Evolutionary conservation across 1,284 basidiomycete genomes (phyloP).

Genomic region (Trichosporon sp.): DNA sequence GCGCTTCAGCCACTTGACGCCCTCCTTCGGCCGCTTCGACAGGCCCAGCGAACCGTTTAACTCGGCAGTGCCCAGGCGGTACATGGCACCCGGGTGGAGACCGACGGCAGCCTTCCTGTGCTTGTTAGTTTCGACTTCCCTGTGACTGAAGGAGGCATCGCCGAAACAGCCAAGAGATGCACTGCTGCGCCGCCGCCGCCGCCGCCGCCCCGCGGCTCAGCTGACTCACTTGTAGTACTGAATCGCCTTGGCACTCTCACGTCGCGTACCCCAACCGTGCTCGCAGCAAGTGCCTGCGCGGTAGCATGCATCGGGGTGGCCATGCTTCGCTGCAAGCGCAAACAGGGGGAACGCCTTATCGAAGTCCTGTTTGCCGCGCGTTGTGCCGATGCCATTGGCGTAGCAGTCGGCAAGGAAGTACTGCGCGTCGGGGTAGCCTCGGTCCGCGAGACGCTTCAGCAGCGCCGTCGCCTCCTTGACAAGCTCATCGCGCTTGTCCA

Average conservation of each 20-base stretch:
- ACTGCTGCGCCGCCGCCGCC: too few species aligned
- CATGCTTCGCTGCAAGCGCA: constrained; percentile 92
- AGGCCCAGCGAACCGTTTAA: constrained; percentile 91
- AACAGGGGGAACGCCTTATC: constrained; percentile 95
- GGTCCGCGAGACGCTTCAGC: constrained; percentile 83
- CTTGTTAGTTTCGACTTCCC: not conserved
- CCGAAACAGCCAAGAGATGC: too few species aligned
- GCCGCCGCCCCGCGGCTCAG: not conserved
- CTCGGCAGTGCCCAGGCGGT: constrained; percentile 91
- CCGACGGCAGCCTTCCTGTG: constrained; percentile 79
- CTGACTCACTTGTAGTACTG: constrained; percentile 68
- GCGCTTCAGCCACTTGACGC: constrained; percentile 96
- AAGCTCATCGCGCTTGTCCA: constrained; percentile 83
- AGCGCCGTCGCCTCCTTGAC: constrained; percentile 77
- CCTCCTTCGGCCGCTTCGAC: constrained; percentile 82
- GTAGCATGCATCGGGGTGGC: constrained; percentile 94
- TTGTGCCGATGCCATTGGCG: constrained; percentile 90
- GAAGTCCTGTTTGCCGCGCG: constrained; percentile 85
- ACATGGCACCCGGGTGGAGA: constrained; percentile 90
- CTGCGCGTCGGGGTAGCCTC: constrained; percentile 89
- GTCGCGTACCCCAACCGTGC: constrained; percentile 95
- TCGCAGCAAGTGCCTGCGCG: constrained; percentile 96
- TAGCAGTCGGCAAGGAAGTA: constrained; percentile 98
- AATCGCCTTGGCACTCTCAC: constrained; percentile 85
- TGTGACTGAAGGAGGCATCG: too few species aligned